phyloP scores from a whole-genome alignment of 108 stramenopile genomes.

The Schizochytrium sp. region DNA sequence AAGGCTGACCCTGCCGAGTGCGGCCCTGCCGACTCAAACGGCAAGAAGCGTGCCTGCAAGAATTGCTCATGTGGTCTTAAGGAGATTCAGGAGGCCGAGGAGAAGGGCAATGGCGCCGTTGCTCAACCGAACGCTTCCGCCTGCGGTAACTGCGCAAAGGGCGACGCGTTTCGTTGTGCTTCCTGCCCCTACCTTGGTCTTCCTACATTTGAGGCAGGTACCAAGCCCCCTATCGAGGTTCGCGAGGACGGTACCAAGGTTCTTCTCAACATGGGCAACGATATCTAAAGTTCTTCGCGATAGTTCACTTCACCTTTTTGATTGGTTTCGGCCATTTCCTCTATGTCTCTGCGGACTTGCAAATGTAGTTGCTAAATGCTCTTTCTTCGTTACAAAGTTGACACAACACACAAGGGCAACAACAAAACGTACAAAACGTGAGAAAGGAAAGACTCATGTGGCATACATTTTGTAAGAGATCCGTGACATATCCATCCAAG shows the following conservation, averaged over 20 bases:
- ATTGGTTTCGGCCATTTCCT: not conserved
- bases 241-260: slow-evolving; percentile 52
- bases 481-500: no score
- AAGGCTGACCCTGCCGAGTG: slow-evolving; percentile 24
- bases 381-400: no score
- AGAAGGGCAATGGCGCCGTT: not conserved
- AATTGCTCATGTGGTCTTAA: slow-evolving; percentile 96
- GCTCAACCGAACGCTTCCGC: slow-evolving; percentile 72
- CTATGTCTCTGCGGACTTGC: not conserved
- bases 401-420: no score
- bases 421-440: no score
- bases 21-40: slow-evolving; percentile 21
- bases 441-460: no score
- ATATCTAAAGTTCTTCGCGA: not conserved
- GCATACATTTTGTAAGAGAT: no score
- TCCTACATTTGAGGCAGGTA: slow-evolving; percentile 94
- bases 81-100: slow-evolving; percentile 72
- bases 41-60: slow-evolving; percentile 86
- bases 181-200: slow-evolving; percentile 93
- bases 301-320: not conserved
- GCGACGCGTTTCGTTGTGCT: slow-evolving; percentile 99
- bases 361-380: no score
- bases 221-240: slow-evolving; percentile 48
- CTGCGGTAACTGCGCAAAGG: slow-evolving; percentile 96
- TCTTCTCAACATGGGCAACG: slow-evolving; percentile 29